Evolutionary conservation across 371 early-diverging fungal genomes (phyloP).

Genomic region (Actinomucor elegans): DNA sequence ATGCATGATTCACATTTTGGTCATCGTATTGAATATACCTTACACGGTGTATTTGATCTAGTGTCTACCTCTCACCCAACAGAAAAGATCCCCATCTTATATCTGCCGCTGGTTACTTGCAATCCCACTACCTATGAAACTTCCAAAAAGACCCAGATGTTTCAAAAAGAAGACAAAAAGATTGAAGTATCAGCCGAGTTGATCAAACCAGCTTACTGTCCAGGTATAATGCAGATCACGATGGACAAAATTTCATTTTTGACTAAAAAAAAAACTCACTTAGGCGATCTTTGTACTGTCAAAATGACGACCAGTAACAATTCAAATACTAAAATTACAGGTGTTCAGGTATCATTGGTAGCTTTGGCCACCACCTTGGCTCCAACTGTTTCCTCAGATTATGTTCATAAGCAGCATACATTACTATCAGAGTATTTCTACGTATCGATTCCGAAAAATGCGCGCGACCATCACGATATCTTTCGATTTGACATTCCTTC

Average conservation of each 20-base stretch:
- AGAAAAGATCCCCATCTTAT: slow-evolving; percentile 25
- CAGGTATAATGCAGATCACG: slow-evolving; percentile 27
- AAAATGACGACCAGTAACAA: slow-evolving; percentile 35
- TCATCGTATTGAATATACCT: slow-evolving; percentile 32
- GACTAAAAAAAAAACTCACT: neutral
- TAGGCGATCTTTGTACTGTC: slow-evolving; percentile 44
- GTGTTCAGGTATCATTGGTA: slow-evolving; percentile 30
- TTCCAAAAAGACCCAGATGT: slow-evolving; percentile 16
- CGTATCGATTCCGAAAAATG: slow-evolving; percentile 27
- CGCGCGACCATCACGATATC: slow-evolving; percentile 31
- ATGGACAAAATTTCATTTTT: too few species aligned
- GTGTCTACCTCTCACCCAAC: slow-evolving; percentile 6
- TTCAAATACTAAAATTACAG: slow-evolving; percentile 36
- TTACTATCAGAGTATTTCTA: slow-evolving; percentile 30
- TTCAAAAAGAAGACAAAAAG: slow-evolving; percentile 18
- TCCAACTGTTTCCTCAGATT: neutral
- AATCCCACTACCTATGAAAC: neutral
- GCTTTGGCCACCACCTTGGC: slow-evolving; percentile 18
- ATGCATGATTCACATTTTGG: slow-evolving; percentile 33
- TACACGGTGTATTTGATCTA: slow-evolving; percentile 37
- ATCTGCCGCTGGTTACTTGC: slow-evolving; percentile 35
- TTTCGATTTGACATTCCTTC: slow-evolving; percentile 35
- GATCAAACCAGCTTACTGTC: slow-evolving; percentile 40
- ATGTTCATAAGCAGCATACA: slow-evolving; percentile 27
- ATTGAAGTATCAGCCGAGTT: slow-evolving; percentile 33